phyloP scores from a whole-genome alignment of 371 early-diverging fungal species.

The Dinochytrium kinnereticum region DNA sequence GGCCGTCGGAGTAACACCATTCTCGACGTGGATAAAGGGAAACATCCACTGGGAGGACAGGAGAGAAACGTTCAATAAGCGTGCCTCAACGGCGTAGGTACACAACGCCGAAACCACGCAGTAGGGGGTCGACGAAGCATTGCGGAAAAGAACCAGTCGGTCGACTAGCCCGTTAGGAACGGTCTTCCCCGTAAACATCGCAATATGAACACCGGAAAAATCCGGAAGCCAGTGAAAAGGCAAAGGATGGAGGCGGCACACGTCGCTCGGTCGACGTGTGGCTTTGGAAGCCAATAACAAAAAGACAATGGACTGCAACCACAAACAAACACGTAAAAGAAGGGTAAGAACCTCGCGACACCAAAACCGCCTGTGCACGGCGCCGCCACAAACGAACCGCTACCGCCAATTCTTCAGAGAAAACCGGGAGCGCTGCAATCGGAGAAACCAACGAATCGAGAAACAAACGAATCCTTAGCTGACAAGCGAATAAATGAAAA shows the following conservation, averaged over 20 bases:
- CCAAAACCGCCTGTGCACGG: background rate
- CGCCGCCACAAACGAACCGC: background rate
- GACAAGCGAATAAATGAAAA: background rate
- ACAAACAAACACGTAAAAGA: background rate
- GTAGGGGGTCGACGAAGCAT: background rate
- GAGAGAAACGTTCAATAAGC: background rate
- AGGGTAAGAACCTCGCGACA: background rate
- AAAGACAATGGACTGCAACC: background rate
- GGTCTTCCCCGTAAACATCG: background rate
- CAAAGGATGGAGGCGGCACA: constrained; percentile 4
- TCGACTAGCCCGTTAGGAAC: background rate
- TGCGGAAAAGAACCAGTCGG: background rate
- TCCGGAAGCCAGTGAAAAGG: background rate
- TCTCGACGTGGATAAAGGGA: background rate
- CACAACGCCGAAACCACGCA: background rate
- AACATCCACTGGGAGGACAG: background rate
- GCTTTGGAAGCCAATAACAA: background rate
- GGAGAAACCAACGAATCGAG: background rate
- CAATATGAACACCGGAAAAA: background rate
- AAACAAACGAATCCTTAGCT: background rate
- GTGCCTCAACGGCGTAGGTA: constrained; percentile 1
- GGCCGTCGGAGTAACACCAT: background rate
- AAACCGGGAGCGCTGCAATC: background rate
- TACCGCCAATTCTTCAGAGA: background rate
- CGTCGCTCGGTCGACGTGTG: background rate